Base-by-base conservation (phyloP, 73 alveolate genomes). In the Uronychia binucleata region DNA sequence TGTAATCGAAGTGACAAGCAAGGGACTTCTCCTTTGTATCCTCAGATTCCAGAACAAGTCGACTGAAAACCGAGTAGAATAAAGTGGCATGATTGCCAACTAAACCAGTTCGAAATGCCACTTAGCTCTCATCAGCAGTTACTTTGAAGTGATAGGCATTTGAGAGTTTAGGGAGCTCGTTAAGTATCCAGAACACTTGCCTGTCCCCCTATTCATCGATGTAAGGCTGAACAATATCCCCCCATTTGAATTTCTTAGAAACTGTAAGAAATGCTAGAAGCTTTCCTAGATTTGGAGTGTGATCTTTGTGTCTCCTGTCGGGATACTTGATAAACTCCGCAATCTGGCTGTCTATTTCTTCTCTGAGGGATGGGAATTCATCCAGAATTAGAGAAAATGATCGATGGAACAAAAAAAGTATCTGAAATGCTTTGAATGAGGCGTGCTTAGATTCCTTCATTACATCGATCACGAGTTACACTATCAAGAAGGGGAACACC, bases 161-260 rank as follows among this genome's bases (percentile, higher is more conserved):
- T 59, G 91, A 97, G 31, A 97, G 94, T 77, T 96, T 97, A 28
- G 99, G 98, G 34, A 97, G 77, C 79, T 97, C 99, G 67, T 93
- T 95, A 31, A 97, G 82, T 86, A 96, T 89, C 99, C 99, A 97
- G 87, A 97, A 96, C 25, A 94, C 98, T 93, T 97, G 96, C 89
- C 99, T 93, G 83, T 97, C 99, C 91, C 96, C 81, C 89, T 94
- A 95, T 85, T 97, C 99, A 27, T 83, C 84, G 0, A 94, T 79
- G 88, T 96, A 97, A 27, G 97, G 74, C 13, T 93, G 94, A 57
- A 92, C 74, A 79, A 97, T 74, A 80, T 97, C 99, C 79, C 86
- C 97, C 83, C 93, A 88, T 77, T 82, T 96, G 84, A 78, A 91
- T 67, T 92, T 92, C 67, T 90, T 87, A 29, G 96, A 81, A 1